Evolutionary conservation across 2,329 filamentous ascomycete species (phyloP), one percentile per base, ranked within the genome.

Genomic region (Colletotrichum cordylinicola): DNA sequence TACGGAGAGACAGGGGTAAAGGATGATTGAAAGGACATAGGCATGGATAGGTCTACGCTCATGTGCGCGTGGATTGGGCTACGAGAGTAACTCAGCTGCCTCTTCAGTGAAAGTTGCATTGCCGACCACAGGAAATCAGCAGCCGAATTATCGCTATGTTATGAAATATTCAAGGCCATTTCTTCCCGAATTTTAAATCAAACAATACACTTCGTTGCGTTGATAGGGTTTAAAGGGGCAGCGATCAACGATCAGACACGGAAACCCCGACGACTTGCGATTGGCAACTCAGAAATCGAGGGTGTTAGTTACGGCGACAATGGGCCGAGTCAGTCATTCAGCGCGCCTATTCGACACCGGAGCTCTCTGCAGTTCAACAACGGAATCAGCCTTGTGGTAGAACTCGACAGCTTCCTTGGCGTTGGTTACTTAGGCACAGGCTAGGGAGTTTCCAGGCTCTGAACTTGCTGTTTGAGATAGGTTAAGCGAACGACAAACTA

Each of bases 361-460:
- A 48, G n/a, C 43, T 21, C n/a, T 4, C 4, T 0, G n/a, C 4
- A n/a, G 6, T 6, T 2, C 43, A 48, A n/a, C 18, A 48, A 48
- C 1, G 1, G 18, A n/a, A 18, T n/a, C 39, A n/a, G n/a, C n/a
- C 5, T n/a, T n/a, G 18, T 48, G 18, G 8, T 18, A n/a, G 2
- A 18, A 48, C 39, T 6, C 9, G 18, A 48, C 18, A 48, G 3
- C 18, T 48, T 18, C 10, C 18, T 48, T 48, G 5, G 12, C 9
- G 18, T n/a, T n/a, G 1, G 12, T 18, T n/a, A 48, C 0, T n/a
- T 12, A n/a, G 2, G 0, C 18, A 48, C 6, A n/a, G 6, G 9
- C 5, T 48, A 5, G 12, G 12, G 39, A 10, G 39, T n/a, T 48
- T 48, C 9, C 2, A 48, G 39, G 18, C 39, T 48, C 12, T 48